Conservation (phyloP, 148 eudicot species). For the Camellia japonica region DNA sequence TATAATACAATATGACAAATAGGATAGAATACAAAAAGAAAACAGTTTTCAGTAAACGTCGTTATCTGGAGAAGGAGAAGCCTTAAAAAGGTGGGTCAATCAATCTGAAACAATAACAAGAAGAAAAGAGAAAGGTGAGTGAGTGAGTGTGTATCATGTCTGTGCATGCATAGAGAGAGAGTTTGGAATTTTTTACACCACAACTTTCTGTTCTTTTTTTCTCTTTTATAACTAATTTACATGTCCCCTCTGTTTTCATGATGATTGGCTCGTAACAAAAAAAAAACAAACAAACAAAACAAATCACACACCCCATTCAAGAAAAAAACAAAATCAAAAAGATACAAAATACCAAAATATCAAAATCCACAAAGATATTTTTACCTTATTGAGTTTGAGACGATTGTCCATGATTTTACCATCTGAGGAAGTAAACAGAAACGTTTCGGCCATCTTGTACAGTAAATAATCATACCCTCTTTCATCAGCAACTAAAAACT, state of each 20-base stretch:
- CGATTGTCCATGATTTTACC: constrained; percentile 67
- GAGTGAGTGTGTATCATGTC: no score
- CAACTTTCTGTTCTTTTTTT: not conserved
- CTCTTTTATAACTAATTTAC: not conserved
- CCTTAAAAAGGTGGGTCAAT: constrained; percentile 14
- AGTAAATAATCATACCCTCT: constrained; percentile 81
- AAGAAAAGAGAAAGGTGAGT: not conserved
- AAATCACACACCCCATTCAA: not conserved
- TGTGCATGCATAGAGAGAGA: constrained; percentile 15
- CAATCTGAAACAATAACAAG: constrained; percentile 13
- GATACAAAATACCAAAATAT: not conserved
- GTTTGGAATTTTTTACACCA: not conserved
- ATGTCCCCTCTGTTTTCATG: constrained; percentile 2
- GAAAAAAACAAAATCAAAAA: not conserved
- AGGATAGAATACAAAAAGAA: not conserved
- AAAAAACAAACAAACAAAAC: constrained; percentile 10
- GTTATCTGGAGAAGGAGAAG: constrained; percentile 5
- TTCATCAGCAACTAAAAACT: constrained; percentile 78
- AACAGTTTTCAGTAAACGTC: constrained; percentile 19
- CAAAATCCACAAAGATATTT: not conserved
- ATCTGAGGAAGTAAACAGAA: constrained; percentile 52
- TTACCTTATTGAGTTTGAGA: constrained; percentile 80
- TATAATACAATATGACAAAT: not conserved
- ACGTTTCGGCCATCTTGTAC: constrained; percentile 69
- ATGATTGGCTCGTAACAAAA: constrained; percentile 4